Conservation (phyloP, 805 yeast genomes). For the Nakazawaea wyomingensis region DNA sequence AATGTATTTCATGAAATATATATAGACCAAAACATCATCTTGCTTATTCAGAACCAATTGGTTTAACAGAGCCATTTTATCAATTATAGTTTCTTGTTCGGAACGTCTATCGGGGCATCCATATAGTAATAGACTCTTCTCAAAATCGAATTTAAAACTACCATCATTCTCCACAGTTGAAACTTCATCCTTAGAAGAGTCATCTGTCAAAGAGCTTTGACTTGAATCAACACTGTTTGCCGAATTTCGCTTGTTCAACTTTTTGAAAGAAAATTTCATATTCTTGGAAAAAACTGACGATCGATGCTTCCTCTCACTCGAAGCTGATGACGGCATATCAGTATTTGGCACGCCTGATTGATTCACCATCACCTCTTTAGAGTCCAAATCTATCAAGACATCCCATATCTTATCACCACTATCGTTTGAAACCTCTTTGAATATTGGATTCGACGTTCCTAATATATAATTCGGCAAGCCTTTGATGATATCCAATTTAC, state of each 20-base stretch:
- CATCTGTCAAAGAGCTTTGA: not conserved
- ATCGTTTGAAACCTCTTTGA: slow-evolving; percentile 38
- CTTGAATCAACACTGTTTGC: slow-evolving; percentile 2
- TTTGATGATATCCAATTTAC: slow-evolving; percentile 46
- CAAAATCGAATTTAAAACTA: slow-evolving; percentile 9
- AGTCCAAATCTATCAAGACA: slow-evolving; percentile 54
- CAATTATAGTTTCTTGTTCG: not conserved
- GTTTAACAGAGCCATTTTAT: slow-evolving; percentile 1
- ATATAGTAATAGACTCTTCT: not conserved
- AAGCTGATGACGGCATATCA: not conserved
- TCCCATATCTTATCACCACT: slow-evolving; percentile 45
- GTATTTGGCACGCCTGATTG: not conserved
- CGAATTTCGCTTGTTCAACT: slow-evolving; percentile 1
- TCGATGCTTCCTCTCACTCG: not conserved
- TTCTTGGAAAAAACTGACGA: not conserved
- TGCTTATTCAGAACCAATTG: slow-evolving; percentile 6
- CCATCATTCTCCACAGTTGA: not conserved
- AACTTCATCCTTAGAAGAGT: slow-evolving; percentile 2
- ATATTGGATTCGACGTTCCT: slow-evolving; percentile 66
- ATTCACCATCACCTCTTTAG: slow-evolving; percentile 30
- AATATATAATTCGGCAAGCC: slow-evolving; percentile 41
- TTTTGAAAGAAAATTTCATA: slow-evolving; percentile 1
- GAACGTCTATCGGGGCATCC: too few relatives aligned
- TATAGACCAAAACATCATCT: slow-evolving; percentile 9
- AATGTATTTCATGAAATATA: slow-evolving; percentile 1